Conservation (phyloP, 257 asterid genomes). For the Solanum pennellii region DNA sequence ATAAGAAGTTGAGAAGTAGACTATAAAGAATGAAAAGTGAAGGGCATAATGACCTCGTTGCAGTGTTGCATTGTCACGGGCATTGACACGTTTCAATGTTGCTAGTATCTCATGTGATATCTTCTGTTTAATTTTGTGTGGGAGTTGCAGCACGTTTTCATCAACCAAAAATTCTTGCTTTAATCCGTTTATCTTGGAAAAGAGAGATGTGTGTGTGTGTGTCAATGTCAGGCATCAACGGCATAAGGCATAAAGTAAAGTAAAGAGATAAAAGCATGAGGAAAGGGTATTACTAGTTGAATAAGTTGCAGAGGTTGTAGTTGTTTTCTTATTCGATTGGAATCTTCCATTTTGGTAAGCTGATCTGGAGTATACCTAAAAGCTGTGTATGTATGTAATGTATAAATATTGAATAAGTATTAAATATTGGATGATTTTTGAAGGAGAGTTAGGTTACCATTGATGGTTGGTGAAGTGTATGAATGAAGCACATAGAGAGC, state of each 20-base stretch:
- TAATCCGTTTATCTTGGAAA: constrained; percentile 42
- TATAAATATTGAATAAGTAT: neutral
- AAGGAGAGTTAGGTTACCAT: constrained; percentile 38
- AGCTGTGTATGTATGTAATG: constrained; percentile 26
- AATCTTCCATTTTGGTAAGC: constrained; percentile 70
- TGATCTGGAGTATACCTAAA: constrained; percentile 61
- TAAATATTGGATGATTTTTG: neutral
- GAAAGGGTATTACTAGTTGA: constrained; percentile 41
- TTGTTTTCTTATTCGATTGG: constrained; percentile 56
- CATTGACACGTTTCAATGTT: constrained; percentile 45
- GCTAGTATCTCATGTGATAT: constrained; percentile 43
- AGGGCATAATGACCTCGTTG: constrained; percentile 44
- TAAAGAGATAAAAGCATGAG: neutral
- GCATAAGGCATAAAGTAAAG: neutral
- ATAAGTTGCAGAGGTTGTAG: constrained; percentile 73
- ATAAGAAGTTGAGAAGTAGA: neutral
- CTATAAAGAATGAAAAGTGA: neutral
- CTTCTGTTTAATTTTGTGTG: constrained; percentile 45
- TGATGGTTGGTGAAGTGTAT: constrained; percentile 42
- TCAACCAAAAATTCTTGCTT: constrained; percentile 30
- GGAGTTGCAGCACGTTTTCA: constrained; percentile 44
- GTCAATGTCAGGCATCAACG: neutral
- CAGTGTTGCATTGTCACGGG: constrained; percentile 35
- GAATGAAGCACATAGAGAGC: constrained; percentile 72
- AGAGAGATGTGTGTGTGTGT: neutral